Base-by-base conservation (phyloP, 1,284 basidiomycete genomes). In the Leccinum solheimii region DNA sequence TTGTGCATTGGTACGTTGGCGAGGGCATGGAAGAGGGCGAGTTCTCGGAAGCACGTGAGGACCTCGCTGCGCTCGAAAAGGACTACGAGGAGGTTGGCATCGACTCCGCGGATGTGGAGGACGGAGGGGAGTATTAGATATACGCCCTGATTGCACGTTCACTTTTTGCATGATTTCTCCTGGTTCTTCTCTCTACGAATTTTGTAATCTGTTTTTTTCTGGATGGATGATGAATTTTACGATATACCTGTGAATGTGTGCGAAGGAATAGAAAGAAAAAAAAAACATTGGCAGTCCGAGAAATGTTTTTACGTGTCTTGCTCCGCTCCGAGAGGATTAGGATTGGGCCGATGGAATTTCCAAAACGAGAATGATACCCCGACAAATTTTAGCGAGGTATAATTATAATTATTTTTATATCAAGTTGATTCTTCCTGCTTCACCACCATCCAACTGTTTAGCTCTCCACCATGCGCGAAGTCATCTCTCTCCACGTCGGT, bases 11-110 rank as follows among this genome's bases (percentile, higher is more conserved):
- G 93, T 97, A 96, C 71, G 93, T 95, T 66, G 95, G 95, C 69
- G 95, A 97, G 79, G 96, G 96, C 80, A 98, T 98, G 96, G 96
- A 98, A 78, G 96, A 98, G 81, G 95, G 96, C 75, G 96, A 98
- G 80, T 97, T 98, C 81, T 95, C 93, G 54, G 96, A 98, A 81
- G 96, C 95, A 30, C 92, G 96, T 68, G 96, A 98, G 80, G 96
- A 98, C 78, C 87, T 98, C 63, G 96, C 96, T 45, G 96, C 96
- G 14, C 87, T 98, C 63, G 96, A 98, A 83, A 97, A 97, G 80
- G 94, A 96, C 72, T 97, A 96, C 75, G 93, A 95, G 77, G 94
- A 96, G 79, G 95, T 97, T 75, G 94, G 94, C 70, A 89, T 92
- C 62, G 94, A 96, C 81, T 92, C 92, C 57, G 91, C 90, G 53